These are phyloP conservation scores for Daedaleopsis sinensis DNA, from an alignment of 768 basidiomycete species.

Conservation along the genomic window DNA sequence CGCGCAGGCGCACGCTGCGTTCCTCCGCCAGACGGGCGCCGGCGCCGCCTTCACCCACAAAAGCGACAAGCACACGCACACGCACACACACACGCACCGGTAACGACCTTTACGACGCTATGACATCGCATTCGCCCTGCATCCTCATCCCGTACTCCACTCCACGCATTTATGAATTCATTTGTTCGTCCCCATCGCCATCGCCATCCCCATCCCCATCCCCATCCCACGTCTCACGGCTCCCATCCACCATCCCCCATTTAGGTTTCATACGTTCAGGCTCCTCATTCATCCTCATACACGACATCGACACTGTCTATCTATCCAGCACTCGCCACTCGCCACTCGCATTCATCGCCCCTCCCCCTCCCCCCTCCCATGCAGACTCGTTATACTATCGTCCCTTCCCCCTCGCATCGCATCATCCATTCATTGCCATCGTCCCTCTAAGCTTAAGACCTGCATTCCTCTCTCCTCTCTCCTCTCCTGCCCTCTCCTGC, in stretches of 20 bases:
- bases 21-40: conserved; percentile 41
- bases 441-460: background rate
- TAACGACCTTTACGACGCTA: conserved; percentile 9
- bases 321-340: background rate
- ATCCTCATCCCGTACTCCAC: too few relatives aligned
- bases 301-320: background rate
- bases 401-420: background rate
- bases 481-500: background rate
- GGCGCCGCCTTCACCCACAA: conserved; percentile 15
- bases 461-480: background rate
- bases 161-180: too few relatives aligned
- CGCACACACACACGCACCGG: background rate
- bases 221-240: too few relatives aligned
- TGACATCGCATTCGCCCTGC: background rate
- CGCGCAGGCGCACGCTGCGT: conserved; percentile 58
- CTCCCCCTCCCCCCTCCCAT: too few relatives aligned
- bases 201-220: too few relatives aligned
- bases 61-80: conserved; percentile 8
- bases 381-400: background rate
- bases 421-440: background rate
- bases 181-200: too few relatives aligned
- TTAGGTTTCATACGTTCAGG: background rate
- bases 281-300: background rate
- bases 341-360: background rate
- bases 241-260: background rate